Evolutionary conservation across 805 yeast genomes (phyloP), one percentile per base, ranked within the genome.

Genomic region (Wickerhamomyces ciferrii): DNA sequence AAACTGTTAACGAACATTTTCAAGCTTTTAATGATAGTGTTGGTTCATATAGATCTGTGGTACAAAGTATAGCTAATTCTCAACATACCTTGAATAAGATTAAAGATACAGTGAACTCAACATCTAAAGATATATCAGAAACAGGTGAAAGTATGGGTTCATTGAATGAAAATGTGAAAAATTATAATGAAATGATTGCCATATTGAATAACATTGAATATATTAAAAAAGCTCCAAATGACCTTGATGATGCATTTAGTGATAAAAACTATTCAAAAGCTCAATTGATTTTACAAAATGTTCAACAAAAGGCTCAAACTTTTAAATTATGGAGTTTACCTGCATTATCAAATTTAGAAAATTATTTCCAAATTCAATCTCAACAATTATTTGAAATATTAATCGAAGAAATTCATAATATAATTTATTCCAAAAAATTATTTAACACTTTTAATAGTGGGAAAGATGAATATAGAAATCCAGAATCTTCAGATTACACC

Each of bases 21-120:
- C 91, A 87, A 60, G 83, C 88, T 1, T 90, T 92, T 67, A 90
- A 88, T 61, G 84, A 81, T 53, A 81, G 89, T 53, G 81, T 92
- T 40, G 96, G 96, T 0, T 83, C 92, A 5, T 92, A 88, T 63
- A 84, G 88, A 45, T 72, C 79, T 39, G 81, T 90, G 2, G 79
- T 86, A 3, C 71, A 76, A 39, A 72, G 83, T 1, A 72, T 91
- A 19, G 69, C 78, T 23, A 77, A 84, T 37, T 81, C 94, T 3
- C 92, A 88, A 55, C 68, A 71, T 9, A 76, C 77, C 19, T 71
- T 87, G 2, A 53, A 63, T 2, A 66, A 62, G 32, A 71, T 85
- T 36, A 75, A 75, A 47, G 66, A 70, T 18, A 70, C 75, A 52
- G 66, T 86, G 15, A 15, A 17, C 18, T 36, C 34, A 7, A 37